Conservation (phyloP, 108 stramenopile species). For the Licmophora abbreviata region DNA sequence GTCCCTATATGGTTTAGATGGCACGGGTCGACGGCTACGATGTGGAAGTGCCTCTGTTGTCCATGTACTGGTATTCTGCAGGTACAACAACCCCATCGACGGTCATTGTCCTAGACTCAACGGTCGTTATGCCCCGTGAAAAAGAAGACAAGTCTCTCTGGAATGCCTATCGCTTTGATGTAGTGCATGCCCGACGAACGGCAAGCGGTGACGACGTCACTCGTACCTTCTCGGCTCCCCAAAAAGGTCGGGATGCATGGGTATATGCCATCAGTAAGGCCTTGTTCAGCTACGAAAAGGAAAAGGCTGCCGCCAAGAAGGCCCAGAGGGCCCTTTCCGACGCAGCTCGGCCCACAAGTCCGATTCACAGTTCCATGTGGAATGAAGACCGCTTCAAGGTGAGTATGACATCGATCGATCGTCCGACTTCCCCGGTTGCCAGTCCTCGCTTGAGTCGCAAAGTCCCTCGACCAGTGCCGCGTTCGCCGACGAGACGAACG, state of each 20-base stretch:
- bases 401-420: too few relatives aligned
- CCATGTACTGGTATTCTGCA: conserved; percentile 33
- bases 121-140: conserved; percentile 48
- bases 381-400: too few relatives aligned
- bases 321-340: too few relatives aligned
- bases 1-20: conserved; percentile 5
- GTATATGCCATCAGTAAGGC: conserved; percentile 49
- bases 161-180: conserved; percentile 40
- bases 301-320: background rate
- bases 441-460: too few relatives aligned
- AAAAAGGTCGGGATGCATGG: conserved; percentile 47
- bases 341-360: too few relatives aligned
- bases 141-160: conserved; percentile 19
- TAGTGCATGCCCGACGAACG: conserved; percentile 33
- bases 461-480: too few relatives aligned
- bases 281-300: conserved; percentile 37
- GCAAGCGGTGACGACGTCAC: conserved; percentile 9
- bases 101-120: conserved; percentile 44
- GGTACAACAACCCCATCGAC: conserved; percentile 41
- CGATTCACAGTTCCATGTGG: too few relatives aligned
- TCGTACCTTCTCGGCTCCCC: conserved; percentile 35
- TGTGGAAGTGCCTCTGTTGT: conserved; percentile 39
- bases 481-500: too few relatives aligned
- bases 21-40: conserved; percentile 29
- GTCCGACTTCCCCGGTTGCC: too few relatives aligned